These are phyloP conservation scores for Phytophthora constricta DNA, from an alignment of 352 stramenopile genomes.

Conservation along the genomic window DNA sequence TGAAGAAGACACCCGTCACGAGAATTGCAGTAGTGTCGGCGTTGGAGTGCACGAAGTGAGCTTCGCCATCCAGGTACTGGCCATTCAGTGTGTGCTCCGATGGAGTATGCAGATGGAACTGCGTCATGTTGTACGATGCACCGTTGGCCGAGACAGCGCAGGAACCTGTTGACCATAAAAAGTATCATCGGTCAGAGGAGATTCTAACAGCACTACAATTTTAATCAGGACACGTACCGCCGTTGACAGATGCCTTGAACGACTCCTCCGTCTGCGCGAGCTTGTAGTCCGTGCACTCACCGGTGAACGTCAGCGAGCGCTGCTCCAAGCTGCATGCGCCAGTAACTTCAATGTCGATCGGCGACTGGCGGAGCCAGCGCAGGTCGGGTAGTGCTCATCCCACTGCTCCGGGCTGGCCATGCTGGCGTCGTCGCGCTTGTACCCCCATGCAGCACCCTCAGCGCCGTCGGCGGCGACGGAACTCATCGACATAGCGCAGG, in stretches of 20 bases:
- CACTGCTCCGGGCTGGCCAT: conserved; percentile 27
- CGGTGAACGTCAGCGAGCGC: conserved; percentile 27
- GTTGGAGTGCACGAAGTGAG: conserved; percentile 54
- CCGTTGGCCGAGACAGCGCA: conserved; percentile 25
- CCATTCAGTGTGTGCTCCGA: conserved; percentile 55
- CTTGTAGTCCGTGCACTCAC: conserved; percentile 27
- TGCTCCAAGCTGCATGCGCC: conserved; percentile 4
- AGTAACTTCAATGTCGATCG: conserved; percentile 31
- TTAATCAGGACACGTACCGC: conserved; percentile 10
- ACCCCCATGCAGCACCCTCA: conserved; percentile 19
- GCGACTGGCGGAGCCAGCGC: conserved; percentile 33
- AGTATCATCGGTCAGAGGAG: conserved; percentile 8
- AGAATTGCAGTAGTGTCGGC: conserved; percentile 26
- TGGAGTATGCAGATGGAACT: conserved; percentile 55
- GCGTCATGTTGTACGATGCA: conserved; percentile 37
- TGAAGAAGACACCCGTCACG: conserved; percentile 45
- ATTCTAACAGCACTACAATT: background rate
- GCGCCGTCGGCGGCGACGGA: conserved; percentile 13
- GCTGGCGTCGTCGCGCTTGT: conserved; percentile 24
- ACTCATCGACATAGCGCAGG: conserved; percentile 13
- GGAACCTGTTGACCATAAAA: conserved; percentile 16
- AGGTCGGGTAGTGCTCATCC: conserved; percentile 31
- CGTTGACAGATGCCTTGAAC: conserved; percentile 28
- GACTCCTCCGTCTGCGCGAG: conserved; percentile 26
- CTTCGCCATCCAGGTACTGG: conserved; percentile 38